phyloP scores from a whole-genome alignment of 2,329 filamentous ascomycete genomes.

The Xylaria multiplex region DNA sequence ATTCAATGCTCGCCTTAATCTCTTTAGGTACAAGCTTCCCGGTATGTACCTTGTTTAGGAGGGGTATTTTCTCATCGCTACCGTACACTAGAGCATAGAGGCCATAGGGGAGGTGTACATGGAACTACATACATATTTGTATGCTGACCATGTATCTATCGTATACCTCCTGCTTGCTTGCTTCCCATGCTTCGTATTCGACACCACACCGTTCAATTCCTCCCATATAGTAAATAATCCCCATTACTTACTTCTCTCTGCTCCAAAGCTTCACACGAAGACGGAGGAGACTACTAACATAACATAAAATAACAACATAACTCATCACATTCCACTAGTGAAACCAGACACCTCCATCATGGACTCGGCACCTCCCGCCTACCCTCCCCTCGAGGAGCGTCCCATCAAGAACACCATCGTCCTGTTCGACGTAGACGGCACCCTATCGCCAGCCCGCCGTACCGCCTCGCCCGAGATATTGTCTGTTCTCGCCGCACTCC shows the following conservation, averaged over 20 bases:
- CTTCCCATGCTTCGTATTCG: neutral
- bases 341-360: slow-evolving; percentile 47
- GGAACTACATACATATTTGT: too few relatives aligned
- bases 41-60: neutral
- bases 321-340: neutral
- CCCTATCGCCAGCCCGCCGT: slow-evolving; percentile 82
- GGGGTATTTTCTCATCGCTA: neutral
- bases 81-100: too few relatives aligned
- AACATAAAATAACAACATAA: neutral
- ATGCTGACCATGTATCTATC: too few relatives aligned
- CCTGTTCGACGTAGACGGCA: slow-evolving; percentile 96
- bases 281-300: neutral
- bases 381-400: slow-evolving; percentile 82
- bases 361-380: slow-evolving; percentile 56
- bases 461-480: slow-evolving; percentile 85
- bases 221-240: neutral
- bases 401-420: slow-evolving; percentile 92
- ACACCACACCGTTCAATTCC: neutral
- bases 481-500: slow-evolving; percentile 78
- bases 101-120: too few relatives aligned
- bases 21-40: neutral
- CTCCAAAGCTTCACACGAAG: neutral
- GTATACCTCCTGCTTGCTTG: neutral
- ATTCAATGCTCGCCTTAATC: neutral
- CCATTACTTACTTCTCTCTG: neutral